These are phyloP conservation scores for Acorus gramineus DNA, from an alignment of 106 monocot species.

Conservation along the genomic window DNA sequence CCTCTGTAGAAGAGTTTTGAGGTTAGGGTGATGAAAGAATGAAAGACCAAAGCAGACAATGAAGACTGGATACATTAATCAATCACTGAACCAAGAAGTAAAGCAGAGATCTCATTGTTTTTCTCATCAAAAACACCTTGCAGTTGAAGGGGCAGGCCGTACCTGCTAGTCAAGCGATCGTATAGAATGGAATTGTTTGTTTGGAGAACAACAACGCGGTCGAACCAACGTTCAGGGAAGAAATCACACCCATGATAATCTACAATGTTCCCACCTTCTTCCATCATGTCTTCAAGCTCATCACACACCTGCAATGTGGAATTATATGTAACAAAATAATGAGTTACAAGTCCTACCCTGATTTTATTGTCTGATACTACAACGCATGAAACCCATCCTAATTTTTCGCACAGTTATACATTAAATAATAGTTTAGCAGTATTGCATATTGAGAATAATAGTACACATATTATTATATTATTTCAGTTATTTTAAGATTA, in stretches of 20 bases:
- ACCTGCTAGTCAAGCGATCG: constrained; percentile 86
- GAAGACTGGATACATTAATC: no score
- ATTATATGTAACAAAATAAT: not conserved
- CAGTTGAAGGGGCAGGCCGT: not conserved
- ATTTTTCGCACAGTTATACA: not conserved
- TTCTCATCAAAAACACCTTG: no score
- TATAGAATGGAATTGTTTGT: constrained; percentile 89
- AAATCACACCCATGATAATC: constrained; percentile 98
- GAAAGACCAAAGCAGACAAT: not conserved
- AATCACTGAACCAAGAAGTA: not conserved
- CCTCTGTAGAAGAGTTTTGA: constrained; percentile 35
- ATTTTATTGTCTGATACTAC: no score
- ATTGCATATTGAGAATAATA: no score
- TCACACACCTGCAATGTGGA: constrained; percentile 61
- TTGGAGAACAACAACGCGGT: constrained; percentile 80
- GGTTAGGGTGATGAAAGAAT: not conserved
- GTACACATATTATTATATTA: no score
- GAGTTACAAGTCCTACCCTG: no score
- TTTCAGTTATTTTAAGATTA: no score
- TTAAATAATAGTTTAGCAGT: not conserved
- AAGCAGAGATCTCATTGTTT: not conserved
- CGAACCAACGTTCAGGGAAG: constrained; percentile 97
- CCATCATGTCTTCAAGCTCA: constrained; percentile 88
- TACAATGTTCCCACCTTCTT: constrained; percentile 73
- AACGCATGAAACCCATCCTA: not conserved